Percentiles rank a stretch among this genome's conserved stretches.
Conservation (phyloP, 805 yeast species). For the Yarrowia sp. region DNA sequence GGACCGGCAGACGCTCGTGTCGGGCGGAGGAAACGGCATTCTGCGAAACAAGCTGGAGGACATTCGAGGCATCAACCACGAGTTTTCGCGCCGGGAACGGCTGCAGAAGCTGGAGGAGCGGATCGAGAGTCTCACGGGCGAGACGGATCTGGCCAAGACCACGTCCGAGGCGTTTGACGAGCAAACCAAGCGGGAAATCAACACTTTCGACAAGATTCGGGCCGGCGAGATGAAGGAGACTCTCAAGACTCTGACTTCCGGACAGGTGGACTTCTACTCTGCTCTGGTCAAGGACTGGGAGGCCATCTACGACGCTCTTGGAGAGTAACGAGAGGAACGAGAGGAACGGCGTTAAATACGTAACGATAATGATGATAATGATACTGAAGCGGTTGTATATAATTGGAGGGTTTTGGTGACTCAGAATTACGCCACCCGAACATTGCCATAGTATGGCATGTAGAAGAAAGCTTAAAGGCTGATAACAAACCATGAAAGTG, state of each 20-base stretch:
- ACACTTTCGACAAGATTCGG: slow-evolving; percentile 74
- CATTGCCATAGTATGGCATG: no score
- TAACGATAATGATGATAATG: slow-evolving; percentile 1
- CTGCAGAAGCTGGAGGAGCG: slow-evolving; percentile 49
- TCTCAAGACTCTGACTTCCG: slow-evolving; percentile 67
- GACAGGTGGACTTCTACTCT: slow-evolving; percentile 69
- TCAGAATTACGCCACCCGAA: not conserved
- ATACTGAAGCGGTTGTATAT: not conserved
- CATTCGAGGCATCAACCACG: slow-evolving; percentile 59
- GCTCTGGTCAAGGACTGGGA: slow-evolving; percentile 70
- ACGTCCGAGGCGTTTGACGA: slow-evolving; percentile 54
- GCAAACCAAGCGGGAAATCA: slow-evolving; percentile 54
- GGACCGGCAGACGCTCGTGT: slow-evolving; percentile 56
- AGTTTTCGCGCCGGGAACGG: slow-evolving; percentile 51
- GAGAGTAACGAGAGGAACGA: not conserved
- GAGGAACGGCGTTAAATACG: not conserved
- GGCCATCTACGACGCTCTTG: slow-evolving; percentile 8
- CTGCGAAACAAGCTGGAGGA: slow-evolving; percentile 58
- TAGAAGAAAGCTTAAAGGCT: not conserved
- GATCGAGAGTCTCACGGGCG: slow-evolving; percentile 49
- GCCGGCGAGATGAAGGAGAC: slow-evolving; percentile 71
- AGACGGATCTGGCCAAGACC: slow-evolving; percentile 49
- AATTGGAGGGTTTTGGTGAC: not conserved
- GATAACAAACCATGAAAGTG: no score
- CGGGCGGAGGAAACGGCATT: slow-evolving; percentile 52